phyloP scores from a whole-genome alignment of 805 yeast genomes.

The Candida methanosorbosa region DNA sequence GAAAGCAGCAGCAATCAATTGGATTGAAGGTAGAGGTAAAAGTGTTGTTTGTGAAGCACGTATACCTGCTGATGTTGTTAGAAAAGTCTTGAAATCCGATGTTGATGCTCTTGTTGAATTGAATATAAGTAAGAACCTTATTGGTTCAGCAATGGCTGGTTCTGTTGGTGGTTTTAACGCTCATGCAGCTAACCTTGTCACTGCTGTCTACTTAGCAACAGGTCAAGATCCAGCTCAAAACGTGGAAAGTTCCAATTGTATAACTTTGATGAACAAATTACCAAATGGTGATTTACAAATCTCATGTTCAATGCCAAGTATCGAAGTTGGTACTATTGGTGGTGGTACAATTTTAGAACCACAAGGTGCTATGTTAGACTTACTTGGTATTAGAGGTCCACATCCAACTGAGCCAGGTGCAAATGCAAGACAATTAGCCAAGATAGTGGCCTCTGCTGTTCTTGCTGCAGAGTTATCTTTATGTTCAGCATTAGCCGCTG shows the following conservation, averaged over 20 bases:
- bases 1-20: conserved; percentile 95
- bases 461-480: conserved; percentile 93
- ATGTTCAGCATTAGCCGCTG: conserved; percentile 95
- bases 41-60: conserved; percentile 94
- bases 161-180: conserved; percentile 97
- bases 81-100: conserved; percentile 78
- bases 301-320: conserved; percentile 98
- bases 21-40: conserved; percentile 99
- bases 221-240: conserved; percentile 99
- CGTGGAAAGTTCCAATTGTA: conserved; percentile 96
- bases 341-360: conserved; percentile 98
- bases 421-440: conserved; percentile 89
- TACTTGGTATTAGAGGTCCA: conserved; percentile 93
- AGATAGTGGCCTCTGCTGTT: conserved; percentile 88
- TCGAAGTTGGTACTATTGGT: conserved; percentile 98
- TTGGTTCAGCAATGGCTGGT: conserved; percentile 99
- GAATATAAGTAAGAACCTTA: conserved; percentile 79
- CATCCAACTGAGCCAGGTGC: conserved; percentile 90
- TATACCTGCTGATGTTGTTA: conserved; percentile 74
- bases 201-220: conserved; percentile 89
- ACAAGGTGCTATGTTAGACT: conserved; percentile 91
- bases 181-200: conserved; percentile 93
- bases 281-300: conserved; percentile 72
- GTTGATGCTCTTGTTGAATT: conserved; percentile 89
- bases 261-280: conserved; percentile 82